Evolutionary conservation across 441 rosid species (phyloP).

Genomic region (Corymbia calophylla): DNA sequence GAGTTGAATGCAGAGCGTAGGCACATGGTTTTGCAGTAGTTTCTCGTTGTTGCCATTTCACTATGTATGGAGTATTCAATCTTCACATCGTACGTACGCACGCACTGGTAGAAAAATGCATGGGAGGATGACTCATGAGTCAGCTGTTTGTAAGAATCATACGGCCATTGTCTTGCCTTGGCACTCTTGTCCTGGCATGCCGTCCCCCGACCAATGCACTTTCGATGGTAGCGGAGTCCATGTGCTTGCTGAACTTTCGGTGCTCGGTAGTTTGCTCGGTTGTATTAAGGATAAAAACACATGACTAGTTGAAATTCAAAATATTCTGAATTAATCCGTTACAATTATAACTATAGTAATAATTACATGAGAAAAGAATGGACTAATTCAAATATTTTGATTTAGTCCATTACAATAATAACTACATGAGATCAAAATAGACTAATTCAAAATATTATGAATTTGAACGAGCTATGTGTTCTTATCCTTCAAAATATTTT

Average conservation of each 20-base stretch:
- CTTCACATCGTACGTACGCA: neutral
- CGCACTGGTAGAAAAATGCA: neutral
- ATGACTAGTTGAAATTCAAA: no score
- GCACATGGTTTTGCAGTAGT: neutral
- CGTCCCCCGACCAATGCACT: neutral
- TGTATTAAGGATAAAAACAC: no score
- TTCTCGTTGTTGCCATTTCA: neutral
- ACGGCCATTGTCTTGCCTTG: neutral
- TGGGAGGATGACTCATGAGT: neutral
- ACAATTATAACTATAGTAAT: no score
- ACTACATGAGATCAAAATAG: no score
- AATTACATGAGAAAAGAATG: no score
- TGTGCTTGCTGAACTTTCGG: neutral
- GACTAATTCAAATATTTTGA: no score
- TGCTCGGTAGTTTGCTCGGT: neutral
- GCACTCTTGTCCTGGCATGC: neutral
- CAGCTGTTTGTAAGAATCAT: neutral
- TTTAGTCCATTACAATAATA: no score
- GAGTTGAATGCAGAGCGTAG: neutral
- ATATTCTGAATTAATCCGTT: no score
- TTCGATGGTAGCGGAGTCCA: neutral
- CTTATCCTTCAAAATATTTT: no score
- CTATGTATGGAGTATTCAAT: neutral
- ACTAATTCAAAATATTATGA: no score
- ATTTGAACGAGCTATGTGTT: no score